phyloP scores from a whole-genome alignment of 1,139 yeast genomes.

The Casaregolazyma suthepensis region DNA sequence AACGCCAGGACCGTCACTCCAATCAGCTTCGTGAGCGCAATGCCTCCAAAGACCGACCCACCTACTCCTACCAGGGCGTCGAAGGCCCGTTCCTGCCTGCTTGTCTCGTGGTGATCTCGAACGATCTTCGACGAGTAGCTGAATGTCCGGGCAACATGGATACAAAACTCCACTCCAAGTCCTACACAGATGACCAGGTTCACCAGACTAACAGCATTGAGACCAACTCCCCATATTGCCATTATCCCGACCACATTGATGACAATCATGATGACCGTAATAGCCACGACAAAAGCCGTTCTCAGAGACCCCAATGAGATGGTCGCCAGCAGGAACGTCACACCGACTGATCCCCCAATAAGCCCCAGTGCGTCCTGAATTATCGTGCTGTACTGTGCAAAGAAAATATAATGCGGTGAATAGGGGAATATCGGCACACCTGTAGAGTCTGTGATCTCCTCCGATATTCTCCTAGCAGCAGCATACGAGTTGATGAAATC shows the following conservation, averaged over 20 bases:
- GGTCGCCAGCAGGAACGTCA: slow-evolving; percentile 51
- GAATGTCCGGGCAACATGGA: slow-evolving; percentile 79
- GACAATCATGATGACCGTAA: slow-evolving; percentile 59
- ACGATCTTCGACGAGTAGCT: slow-evolving; percentile 32
- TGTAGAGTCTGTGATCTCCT: slow-evolving; percentile 44
- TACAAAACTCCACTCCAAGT: slow-evolving; percentile 86
- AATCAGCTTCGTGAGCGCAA: slow-evolving; percentile 79
- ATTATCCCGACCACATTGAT: slow-evolving; percentile 74
- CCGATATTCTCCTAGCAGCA: slow-evolving; percentile 63
- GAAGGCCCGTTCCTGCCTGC: slow-evolving; percentile 40
- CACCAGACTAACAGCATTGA: slow-evolving; percentile 86
- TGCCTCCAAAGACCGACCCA: slow-evolving; percentile 83
- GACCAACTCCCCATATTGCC: slow-evolving; percentile 66
- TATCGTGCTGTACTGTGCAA: slow-evolving; percentile 77
- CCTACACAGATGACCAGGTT: slow-evolving; percentile 88
- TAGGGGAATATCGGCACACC: slow-evolving; percentile 73
- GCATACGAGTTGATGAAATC: slow-evolving; percentile 80
- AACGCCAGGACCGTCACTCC: slow-evolving; percentile 86
- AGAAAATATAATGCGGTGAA: slow-evolving; percentile 87
- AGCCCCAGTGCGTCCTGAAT: slow-evolving; percentile 51
- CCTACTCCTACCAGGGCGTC: slow-evolving; percentile 72
- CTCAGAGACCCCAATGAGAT: slow-evolving; percentile 61
- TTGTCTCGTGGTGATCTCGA: slow-evolving; percentile 15
- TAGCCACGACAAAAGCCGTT: slow-evolving; percentile 51
- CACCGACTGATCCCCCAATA: slow-evolving; percentile 47